These are phyloP conservation scores for Trichoderma harzianum DNA, from an alignment of 2,329 filamentous ascomycete genomes.

Conservation along the genomic window DNA sequence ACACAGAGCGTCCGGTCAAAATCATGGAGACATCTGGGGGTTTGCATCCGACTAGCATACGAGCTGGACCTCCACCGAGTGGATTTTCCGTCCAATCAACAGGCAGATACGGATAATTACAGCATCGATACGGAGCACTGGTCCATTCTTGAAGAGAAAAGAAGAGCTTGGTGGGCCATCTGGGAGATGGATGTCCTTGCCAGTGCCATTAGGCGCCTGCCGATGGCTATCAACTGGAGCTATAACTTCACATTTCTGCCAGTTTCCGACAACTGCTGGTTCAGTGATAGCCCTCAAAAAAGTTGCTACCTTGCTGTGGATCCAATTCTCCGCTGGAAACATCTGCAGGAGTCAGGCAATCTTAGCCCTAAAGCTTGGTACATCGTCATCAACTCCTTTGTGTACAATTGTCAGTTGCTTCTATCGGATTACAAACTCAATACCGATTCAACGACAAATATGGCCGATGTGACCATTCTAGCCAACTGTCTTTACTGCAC, in stretches of 20 bases:
- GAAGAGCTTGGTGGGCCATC: not conserved
- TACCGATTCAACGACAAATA: too few species aligned
- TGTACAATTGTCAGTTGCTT: not conserved
- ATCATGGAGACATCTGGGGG: not conserved
- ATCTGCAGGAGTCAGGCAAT: not conserved
- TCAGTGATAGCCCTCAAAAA: too few species aligned
- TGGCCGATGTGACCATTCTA: too few species aligned
- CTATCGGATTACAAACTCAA: too few species aligned
- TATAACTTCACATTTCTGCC: too few species aligned
- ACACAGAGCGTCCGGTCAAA: not conserved
- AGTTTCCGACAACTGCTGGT: too few species aligned
- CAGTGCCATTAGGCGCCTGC: not conserved
- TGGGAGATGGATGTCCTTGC: not conserved
- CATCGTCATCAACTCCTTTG: not conserved
- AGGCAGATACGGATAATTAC: not conserved
- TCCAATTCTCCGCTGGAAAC: not conserved
- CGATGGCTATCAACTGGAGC: too few species aligned
- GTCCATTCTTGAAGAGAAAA: not conserved
- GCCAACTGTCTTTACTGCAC: too few species aligned
- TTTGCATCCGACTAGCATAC: not conserved
- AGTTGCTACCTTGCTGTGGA: not conserved
- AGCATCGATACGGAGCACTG: not conserved
- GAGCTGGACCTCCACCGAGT: not conserved
- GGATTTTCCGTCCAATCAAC: not conserved
- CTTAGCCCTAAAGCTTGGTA: not conserved